Percentiles rank a stretch among this genome's conserved stretches.
phyloP scores from a whole-genome alignment of 2,329 filamentous ascomycete genomes.

The Monosporascus ibericus region DNA sequence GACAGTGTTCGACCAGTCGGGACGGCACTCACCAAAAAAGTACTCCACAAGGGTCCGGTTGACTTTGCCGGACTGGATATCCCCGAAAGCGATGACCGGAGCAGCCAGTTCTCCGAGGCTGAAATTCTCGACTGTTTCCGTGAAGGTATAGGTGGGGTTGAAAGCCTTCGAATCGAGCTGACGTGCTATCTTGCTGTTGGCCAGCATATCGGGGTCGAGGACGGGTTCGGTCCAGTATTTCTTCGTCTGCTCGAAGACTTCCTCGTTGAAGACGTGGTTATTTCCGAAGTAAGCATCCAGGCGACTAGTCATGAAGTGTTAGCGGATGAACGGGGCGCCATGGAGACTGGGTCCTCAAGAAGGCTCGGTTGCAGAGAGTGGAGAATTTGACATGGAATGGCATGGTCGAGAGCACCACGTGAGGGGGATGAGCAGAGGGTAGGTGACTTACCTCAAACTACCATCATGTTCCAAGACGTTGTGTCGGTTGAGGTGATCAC shows the following conservation, averaged over 20 bases:
- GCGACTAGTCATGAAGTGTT: constrained; percentile 18
- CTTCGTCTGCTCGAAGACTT: constrained; percentile 39
- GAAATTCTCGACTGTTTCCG: constrained; percentile 27
- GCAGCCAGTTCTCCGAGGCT: constrained; percentile 35
- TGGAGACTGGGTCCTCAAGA: too few relatives aligned
- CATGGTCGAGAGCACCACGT: too few relatives aligned
- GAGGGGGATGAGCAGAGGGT: too few relatives aligned
- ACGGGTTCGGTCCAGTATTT: constrained; percentile 38
- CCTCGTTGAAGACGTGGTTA: constrained; percentile 46
- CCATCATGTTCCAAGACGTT: constrained; percentile 45
- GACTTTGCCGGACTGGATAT: constrained; percentile 27
- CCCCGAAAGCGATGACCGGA: constrained; percentile 33
- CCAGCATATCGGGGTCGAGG: constrained; percentile 35
- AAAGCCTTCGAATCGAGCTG: constrained; percentile 36
- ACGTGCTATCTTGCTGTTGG: constrained; percentile 39
- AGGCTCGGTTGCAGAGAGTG: too few relatives aligned
- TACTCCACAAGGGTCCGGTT: constrained; percentile 24
- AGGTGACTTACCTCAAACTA: constrained; percentile 27
- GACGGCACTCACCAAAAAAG: constrained; percentile 24
- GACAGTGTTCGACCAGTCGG: not conserved
- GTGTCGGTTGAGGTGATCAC: constrained; percentile 37
- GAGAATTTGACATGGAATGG: too few relatives aligned
- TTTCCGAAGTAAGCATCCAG: constrained; percentile 44
- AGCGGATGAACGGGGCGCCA: too few relatives aligned
- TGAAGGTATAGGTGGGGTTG: constrained; percentile 43